Conservation (phyloP, 2,329 filamentous ascomycete species). For the Venturia carpophila region DNA sequence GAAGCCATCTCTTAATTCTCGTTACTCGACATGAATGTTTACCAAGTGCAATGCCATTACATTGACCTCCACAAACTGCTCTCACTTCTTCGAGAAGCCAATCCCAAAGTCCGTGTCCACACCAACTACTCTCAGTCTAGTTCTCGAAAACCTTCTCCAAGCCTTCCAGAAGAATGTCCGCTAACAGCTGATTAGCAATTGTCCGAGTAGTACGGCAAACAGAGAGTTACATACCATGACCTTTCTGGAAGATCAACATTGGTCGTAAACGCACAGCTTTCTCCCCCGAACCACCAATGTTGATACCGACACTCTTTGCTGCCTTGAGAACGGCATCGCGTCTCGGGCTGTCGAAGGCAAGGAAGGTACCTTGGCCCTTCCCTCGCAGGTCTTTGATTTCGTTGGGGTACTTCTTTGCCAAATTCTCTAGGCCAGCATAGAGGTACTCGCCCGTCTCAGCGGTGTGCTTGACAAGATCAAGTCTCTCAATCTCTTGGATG, state of each 20-base stretch:
- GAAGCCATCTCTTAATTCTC: too few relatives aligned
- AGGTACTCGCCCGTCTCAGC: constrained; percentile 72
- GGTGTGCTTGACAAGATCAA: constrained; percentile 73
- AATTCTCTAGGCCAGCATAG: constrained; percentile 57
- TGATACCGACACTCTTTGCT: constrained; percentile 74
- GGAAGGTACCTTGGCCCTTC: constrained; percentile 83
- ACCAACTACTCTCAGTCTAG: neutral
- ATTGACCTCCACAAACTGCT: too few relatives aligned
- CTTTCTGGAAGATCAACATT: constrained; percentile 88
- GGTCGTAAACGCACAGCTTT: constrained; percentile 71
- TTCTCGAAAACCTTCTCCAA: constrained; percentile 64
- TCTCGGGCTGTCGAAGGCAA: constrained; percentile 79
- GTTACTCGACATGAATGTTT: too few relatives aligned
- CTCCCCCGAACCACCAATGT: constrained; percentile 76
- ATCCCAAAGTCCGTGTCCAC: neutral
- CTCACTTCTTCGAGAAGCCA: too few relatives aligned
- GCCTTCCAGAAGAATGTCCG: constrained; percentile 70
- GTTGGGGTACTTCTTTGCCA: constrained; percentile 63
- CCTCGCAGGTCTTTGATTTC: constrained; percentile 79
- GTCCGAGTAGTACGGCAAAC: constrained; percentile 21
- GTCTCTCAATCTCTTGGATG: constrained; percentile 67
- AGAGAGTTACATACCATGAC: constrained; percentile 52
- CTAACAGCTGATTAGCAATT: constrained; percentile 25
- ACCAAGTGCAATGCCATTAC: too few relatives aligned
- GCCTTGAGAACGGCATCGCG: constrained; percentile 71